Base-by-base conservation (phyloP, 2,329 filamentous ascomycete species). In the Polytolypa hystricis region DNA sequence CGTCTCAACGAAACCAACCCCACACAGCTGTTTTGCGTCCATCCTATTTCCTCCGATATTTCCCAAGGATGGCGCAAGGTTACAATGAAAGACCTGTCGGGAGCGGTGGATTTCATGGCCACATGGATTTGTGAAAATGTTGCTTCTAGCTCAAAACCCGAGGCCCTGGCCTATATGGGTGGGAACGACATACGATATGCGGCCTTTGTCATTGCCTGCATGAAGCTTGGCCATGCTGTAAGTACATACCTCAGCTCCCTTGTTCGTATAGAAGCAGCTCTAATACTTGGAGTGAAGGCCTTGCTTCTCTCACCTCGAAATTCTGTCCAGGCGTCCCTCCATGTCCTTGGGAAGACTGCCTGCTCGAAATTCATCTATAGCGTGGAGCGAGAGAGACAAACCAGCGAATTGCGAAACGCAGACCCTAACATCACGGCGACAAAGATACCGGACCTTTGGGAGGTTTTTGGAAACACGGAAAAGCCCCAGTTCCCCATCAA, bases 121-220 rank as follows among this genome's bases (percentile, higher is more conserved):
- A 43, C 33, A 35, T 56, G 51, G 54, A 50, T 56, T 21, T 42
- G 51, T 27, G 31, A 42, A 11, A 36, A 37, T n/a, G 37, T 54
- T 19, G 41, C 44, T 17, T 23, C 29, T 23, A 40, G 39, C 4
- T 38, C 30, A 7, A 33, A 31, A 4, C 17, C 31, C 4, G 43
- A 51, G 29, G 46, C 48, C 2, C 18, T 38, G 18, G 12, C 29
- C 3, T 50, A 50, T 34, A 31, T 48, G 17, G 47, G 43, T 10
- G 30, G 35, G 12, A 48, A 50, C 35, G 47, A 50, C 21, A 33
- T 46, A 29, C 41, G 46, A n/a, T 50, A 50, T 30, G 25, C 21
- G 4, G 35, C 34, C 4, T 43, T 48, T 20, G 30, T 45, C 1
- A 33, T 47, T 15, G 47, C 46, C 5, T 47, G 46, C 15, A 45